A percentile compares a stretch with the other conserved stretches of the same genome.
phyloP scores from a whole-genome alignment of 2,329 filamentous ascomycete genomes.

The Cordyceps fumosorosea region DNA sequence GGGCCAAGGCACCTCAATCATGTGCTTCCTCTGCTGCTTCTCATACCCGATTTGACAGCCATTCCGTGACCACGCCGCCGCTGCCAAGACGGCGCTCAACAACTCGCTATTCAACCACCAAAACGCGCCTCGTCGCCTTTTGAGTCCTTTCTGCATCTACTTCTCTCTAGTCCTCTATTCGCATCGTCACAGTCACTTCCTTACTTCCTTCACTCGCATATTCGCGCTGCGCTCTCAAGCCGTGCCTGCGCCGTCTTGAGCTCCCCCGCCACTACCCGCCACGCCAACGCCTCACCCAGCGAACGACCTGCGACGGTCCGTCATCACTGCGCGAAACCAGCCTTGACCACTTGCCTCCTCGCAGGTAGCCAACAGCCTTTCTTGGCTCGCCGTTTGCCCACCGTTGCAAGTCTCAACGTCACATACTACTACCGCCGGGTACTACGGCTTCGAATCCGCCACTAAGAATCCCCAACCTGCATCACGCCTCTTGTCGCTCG shows the following conservation, averaged over 20 bases:
- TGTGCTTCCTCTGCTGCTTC: constrained; percentile 7
- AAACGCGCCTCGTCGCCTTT: neutral
- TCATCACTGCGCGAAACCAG: constrained; percentile 1
- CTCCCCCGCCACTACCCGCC: neutral
- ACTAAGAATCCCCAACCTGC: neutral
- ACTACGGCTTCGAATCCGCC: neutral
- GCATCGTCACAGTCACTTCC: neutral
- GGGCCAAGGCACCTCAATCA: neutral
- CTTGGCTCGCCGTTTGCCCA: neutral
- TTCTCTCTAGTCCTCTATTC: neutral
- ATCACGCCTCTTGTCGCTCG: neutral
- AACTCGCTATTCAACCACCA: neutral
- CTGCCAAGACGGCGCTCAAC: constrained; percentile 12
- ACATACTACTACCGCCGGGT: neutral
- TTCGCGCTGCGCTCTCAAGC: neutral
- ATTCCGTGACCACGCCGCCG: neutral
- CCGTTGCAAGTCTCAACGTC: neutral
- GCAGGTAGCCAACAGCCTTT: neutral
- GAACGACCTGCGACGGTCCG: constrained; percentile 5
- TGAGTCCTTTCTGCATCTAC: neutral
- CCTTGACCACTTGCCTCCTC: neutral
- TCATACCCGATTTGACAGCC: constrained; percentile 4
- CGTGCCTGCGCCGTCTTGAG: neutral
- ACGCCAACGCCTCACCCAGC: neutral
- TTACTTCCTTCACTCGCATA: neutral